Conservation (phyloP, 176 grass and related monocot species). For the Oryza australiensis region DNA sequence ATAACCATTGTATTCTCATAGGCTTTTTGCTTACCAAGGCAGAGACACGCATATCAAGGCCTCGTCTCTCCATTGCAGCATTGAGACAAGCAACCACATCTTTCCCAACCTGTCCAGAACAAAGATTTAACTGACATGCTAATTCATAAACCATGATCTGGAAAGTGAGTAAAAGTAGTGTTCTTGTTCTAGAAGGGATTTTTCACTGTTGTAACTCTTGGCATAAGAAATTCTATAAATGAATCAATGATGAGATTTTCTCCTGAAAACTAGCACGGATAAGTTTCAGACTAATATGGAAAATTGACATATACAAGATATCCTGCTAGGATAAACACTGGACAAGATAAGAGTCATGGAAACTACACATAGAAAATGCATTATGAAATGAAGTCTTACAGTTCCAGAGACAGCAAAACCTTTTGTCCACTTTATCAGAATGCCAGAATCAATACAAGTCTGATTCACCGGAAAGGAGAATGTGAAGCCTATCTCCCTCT, state of each 20-base stretch:
- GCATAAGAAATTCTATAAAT: neutral
- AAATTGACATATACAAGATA: neutral
- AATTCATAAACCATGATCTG: neutral
- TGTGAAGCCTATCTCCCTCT: conserved; percentile 57
- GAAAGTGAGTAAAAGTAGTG: neutral
- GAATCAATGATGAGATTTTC: neutral
- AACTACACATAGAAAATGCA: neutral
- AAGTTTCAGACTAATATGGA: neutral
- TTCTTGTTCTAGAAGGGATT: neutral
- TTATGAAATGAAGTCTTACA: conserved; percentile 24
- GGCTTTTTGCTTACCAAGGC: conserved; percentile 34
- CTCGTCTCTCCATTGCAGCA: conserved; percentile 36
- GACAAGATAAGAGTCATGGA: neutral
- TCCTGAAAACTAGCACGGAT: neutral
- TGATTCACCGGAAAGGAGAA: conserved; percentile 63
- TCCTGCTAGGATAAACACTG: neutral
- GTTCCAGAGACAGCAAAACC: conserved; percentile 47
- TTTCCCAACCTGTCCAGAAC: conserved; percentile 27
- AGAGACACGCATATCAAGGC: conserved; percentile 44
- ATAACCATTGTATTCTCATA: neutral
- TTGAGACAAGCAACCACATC: conserved; percentile 48
- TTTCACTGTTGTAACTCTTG: neutral
- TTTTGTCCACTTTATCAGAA: conserved; percentile 62
- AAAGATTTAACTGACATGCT: neutral
- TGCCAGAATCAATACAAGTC: conserved; percentile 42